phyloP scores from a whole-genome alignment of 2,329 filamentous ascomycete species.

The Peltaster fructicola region DNA sequence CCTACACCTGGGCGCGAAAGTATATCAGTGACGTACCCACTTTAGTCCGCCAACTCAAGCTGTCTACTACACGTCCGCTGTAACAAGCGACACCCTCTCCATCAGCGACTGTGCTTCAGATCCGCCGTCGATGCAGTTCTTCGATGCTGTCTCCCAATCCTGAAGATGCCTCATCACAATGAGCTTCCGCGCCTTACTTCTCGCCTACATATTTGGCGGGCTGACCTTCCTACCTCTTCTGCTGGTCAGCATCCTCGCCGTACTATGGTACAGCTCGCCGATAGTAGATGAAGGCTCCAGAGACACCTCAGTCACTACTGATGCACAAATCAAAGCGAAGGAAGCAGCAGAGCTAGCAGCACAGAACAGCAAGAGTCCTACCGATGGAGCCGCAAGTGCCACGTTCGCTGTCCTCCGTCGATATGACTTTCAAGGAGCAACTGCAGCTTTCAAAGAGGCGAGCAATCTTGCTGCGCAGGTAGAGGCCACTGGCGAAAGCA shows the following conservation, averaged over 20 bases:
- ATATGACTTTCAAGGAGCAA: slow-evolving; percentile 16
- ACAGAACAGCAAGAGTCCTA: slow-evolving; percentile 4
- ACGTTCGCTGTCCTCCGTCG: slow-evolving; percentile 17
- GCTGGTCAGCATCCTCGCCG: slow-evolving; percentile 40
- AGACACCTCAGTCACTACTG: not conserved
- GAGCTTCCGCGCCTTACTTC: slow-evolving; percentile 38
- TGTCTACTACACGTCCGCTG: too few relatives aligned
- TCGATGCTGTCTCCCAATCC: too few relatives aligned
- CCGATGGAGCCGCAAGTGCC: slow-evolving; percentile 13
- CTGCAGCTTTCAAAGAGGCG: slow-evolving; percentile 6
- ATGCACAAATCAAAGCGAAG: too few relatives aligned
- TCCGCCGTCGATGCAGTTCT: too few relatives aligned
- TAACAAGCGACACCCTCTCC: too few relatives aligned
- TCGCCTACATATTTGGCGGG: slow-evolving; percentile 71
- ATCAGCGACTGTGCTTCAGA: too few relatives aligned
- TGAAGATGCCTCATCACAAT: too few relatives aligned
- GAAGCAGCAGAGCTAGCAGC: slow-evolving; percentile 3
- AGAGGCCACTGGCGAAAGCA: slow-evolving; percentile 17
- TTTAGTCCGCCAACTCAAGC: too few relatives aligned
- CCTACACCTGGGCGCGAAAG: too few relatives aligned
- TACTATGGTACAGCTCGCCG: slow-evolving; percentile 48
- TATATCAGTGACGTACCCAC: too few relatives aligned
- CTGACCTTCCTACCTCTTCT: slow-evolving; percentile 71
- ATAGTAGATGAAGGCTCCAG: slow-evolving; percentile 2
- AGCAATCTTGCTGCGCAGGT: slow-evolving; percentile 4